Evolutionary conservation across 139 green algal genomes (phyloP).

Genomic region (Klebsormidium nitens): DNA sequence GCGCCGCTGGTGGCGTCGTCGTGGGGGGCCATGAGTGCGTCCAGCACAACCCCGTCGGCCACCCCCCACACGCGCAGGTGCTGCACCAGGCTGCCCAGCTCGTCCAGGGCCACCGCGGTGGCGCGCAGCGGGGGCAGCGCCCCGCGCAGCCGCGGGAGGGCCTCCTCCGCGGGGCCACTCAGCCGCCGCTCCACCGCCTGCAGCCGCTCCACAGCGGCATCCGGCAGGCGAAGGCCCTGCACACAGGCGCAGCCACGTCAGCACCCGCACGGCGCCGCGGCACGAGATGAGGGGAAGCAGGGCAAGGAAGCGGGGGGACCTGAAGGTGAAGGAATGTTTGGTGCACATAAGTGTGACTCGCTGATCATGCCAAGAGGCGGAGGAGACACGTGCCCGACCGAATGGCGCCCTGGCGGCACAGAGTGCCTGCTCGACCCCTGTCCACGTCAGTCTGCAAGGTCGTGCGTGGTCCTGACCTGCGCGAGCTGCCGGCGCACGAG

Average conservation of each 20-base stretch:
- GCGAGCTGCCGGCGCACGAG: slow-evolving; percentile 14
- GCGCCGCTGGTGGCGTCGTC: slow-evolving; percentile 62
- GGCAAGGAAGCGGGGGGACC: not conserved
- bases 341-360: too few species aligned
- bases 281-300: not conserved
- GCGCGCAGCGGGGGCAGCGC: slow-evolving; percentile 8
- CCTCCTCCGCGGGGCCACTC: slow-evolving; percentile 2
- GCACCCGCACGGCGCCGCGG: not conserved
- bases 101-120: slow-evolving; percentile 19
- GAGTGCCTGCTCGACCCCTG: too few species aligned
- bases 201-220: slow-evolving; percentile 43
- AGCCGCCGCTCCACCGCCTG: slow-evolving; percentile 14
- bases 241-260: not conserved
- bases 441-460: too few species aligned
- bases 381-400: too few species aligned
- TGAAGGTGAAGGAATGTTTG: not conserved
- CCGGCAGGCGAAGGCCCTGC: slow-evolving; percentile 51
- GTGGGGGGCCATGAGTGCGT: slow-evolving; percentile 68
- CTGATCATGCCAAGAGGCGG: too few species aligned
- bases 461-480: slow-evolving; percentile 5
- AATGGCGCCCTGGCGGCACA: too few species aligned
- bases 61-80: slow-evolving; percentile 56
- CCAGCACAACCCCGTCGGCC: slow-evolving; percentile 48
- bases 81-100: slow-evolving; percentile 38
- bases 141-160: slow-evolving; percentile 9